Conservation (phyloP, 371 early-diverging fungal species). For the Mucor circinelloides region DNA sequence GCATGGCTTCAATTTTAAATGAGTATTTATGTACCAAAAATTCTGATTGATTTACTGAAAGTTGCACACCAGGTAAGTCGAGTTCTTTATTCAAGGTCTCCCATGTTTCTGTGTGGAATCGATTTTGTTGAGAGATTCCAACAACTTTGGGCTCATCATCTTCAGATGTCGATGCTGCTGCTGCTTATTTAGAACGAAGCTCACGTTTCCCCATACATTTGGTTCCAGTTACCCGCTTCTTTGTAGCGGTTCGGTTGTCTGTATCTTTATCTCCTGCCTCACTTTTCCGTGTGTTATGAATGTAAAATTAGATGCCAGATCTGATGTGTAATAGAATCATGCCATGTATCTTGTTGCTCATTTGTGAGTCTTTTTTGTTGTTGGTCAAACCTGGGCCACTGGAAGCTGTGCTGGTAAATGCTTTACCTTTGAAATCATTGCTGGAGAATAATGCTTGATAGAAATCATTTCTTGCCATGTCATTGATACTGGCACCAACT, state of each 20-base stretch:
- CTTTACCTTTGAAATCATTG: neutral
- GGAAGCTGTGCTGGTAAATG: neutral
- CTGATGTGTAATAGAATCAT: neutral
- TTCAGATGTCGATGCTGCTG: constrained; percentile 3
- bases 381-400: neutral
- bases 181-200: constrained; percentile 6
- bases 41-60: constrained; percentile 63
- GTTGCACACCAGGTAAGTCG: constrained; percentile 77
- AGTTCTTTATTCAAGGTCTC: constrained; percentile 61
- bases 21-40: constrained; percentile 70
- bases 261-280: neutral
- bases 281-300: neutral
- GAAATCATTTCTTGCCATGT: constrained; percentile 44
- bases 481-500: constrained; percentile 60
- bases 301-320: neutral
- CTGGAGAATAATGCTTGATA: constrained; percentile 31
- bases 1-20: constrained; percentile 62
- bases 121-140: constrained; percentile 81
- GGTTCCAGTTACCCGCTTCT: neutral
- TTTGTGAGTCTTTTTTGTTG: neutral
- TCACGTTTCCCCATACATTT: constrained; percentile 11
- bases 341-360: neutral
- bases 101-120: constrained; percentile 85
- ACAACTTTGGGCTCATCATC: constrained; percentile 51
- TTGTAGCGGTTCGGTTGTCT: neutral